These are phyloP conservation scores for Arthroderma uncinatum DNA, from an alignment of 2,329 filamentous ascomycete species.

Conservation along the genomic window DNA sequence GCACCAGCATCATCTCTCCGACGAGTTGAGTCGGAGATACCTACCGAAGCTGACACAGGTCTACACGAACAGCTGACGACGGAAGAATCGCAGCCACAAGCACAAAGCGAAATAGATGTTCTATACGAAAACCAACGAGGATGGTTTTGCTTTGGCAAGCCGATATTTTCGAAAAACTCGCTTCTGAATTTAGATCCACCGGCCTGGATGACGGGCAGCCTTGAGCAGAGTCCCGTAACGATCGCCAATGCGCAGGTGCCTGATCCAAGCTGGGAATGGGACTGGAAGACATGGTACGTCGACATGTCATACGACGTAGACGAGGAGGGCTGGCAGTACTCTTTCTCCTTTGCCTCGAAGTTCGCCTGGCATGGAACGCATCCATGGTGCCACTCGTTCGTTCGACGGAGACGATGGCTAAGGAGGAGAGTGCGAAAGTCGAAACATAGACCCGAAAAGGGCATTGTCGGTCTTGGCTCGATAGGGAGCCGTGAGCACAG, in stretches of 20 bases:
- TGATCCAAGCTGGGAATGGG: conserved; percentile 93
- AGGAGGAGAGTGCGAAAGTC: conserved; percentile 54
- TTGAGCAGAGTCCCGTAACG: conserved; percentile 50
- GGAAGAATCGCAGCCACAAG: conserved; percentile 17
- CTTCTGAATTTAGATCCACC: conserved; percentile 76
- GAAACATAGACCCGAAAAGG: not conserved
- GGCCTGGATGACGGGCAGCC: conserved; percentile 65
- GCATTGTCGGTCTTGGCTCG: conserved; percentile 4
- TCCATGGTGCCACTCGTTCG: conserved; percentile 90
- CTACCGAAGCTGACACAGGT: not conserved
- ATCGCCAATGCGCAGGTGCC: conserved; percentile 85
- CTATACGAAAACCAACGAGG: conserved; percentile 94
- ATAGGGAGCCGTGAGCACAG: conserved; percentile 44
- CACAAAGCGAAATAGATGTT: conserved; percentile 58
- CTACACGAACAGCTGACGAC: not conserved
- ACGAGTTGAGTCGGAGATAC: not conserved
- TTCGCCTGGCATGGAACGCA: conserved; percentile 81
- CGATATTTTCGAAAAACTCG: conserved; percentile 78
- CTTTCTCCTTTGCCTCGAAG: conserved; percentile 64
- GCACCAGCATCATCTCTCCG: not conserved
- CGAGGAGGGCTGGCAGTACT: conserved; percentile 92
- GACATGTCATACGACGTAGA: conserved; percentile 75
- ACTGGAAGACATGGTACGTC: conserved; percentile 59
- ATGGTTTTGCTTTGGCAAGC: conserved; percentile 74
- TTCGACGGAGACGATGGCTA: conserved; percentile 80